phyloP scores from a whole-genome alignment of 176 grass and related monocot species.

The Bonia amplexicaulis region DNA sequence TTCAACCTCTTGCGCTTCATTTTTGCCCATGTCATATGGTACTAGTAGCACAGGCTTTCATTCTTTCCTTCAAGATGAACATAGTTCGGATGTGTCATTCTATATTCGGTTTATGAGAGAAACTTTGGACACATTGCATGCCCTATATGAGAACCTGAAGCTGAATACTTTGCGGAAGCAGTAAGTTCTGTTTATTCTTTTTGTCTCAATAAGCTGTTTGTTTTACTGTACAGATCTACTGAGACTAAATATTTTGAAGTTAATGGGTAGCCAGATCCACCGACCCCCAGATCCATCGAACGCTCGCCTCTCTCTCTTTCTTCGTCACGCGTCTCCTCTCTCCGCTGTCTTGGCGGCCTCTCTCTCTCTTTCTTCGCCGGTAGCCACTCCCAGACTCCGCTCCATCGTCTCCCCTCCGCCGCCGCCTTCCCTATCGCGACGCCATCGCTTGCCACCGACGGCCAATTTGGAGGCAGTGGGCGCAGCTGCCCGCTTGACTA shows the following conservation, averaged over 20 bases:
- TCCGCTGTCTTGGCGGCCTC: no score
- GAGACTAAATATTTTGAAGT: slow-evolving; percentile 14
- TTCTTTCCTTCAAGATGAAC: slow-evolving; percentile 39
- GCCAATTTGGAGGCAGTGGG: no score
- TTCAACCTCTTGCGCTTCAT: slow-evolving; percentile 32
- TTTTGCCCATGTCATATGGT: slow-evolving; percentile 43
- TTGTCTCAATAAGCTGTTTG: neutral
- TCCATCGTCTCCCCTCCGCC: no score
- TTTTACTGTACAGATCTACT: neutral
- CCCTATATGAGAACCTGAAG: slow-evolving; percentile 90
- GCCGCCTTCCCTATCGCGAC: no score
- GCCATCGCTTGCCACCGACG: no score
- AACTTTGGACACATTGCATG: slow-evolving; percentile 78
- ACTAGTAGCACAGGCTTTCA: neutral
- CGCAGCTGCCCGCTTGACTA: no score
- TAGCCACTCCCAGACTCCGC: no score
- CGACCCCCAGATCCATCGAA: no score
- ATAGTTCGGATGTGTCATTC: slow-evolving; percentile 44
- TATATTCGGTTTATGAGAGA: slow-evolving; percentile 60
- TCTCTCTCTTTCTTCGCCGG: no score
- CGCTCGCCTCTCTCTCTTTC: no score
- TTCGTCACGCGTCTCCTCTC: no score
- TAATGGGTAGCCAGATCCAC: no score
- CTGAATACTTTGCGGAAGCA: slow-evolving; percentile 80
- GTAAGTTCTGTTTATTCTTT: slow-evolving; percentile 53